phyloP scores from a whole-genome alignment of 306 rosid species.

The Oemleria cerasiformis region DNA sequence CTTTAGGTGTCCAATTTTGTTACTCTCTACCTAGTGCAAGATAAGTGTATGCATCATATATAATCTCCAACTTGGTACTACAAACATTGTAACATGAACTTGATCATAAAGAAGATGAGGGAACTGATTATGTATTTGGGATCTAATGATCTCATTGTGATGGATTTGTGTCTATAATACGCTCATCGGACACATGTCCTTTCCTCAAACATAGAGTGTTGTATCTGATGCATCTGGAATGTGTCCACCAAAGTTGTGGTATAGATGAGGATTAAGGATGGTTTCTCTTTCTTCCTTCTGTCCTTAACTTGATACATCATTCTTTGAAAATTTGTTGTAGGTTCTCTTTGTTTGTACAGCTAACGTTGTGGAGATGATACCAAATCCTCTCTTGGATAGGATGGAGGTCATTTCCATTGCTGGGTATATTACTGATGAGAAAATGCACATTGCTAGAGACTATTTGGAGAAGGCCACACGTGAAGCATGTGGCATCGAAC shows the following conservation, averaged over 20 bases:
- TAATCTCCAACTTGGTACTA: background rate
- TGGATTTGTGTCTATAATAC: background rate
- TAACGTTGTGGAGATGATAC: conserved; percentile 86
- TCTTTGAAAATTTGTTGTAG: conserved; percentile 49
- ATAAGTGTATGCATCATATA: background rate
- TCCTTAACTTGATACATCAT: conserved; percentile 16
- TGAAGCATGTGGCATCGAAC: conserved; percentile 87
- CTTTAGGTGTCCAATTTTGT: background rate
- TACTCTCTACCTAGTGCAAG: background rate
- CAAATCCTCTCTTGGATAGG: conserved; percentile 89
- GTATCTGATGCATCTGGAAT: background rate
- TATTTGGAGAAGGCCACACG: conserved; percentile 94
- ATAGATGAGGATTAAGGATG: background rate
- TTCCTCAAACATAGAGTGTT: background rate
- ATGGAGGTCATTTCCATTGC: conserved; percentile 97
- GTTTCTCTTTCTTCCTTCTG: background rate
- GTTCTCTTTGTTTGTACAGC: conserved; percentile 99
- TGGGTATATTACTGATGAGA: conserved; percentile 96
- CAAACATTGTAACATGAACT: background rate
- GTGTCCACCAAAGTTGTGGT: background rate
- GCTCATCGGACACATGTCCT: background rate
- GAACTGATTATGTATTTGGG: background rate
- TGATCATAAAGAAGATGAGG: background rate
- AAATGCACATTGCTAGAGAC: conserved; percentile 97
- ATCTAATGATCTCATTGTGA: background rate